These are phyloP conservation scores for Tinospora cordifolia DNA, from an alignment of 164 flowering plant species.

Conservation along the genomic window DNA sequence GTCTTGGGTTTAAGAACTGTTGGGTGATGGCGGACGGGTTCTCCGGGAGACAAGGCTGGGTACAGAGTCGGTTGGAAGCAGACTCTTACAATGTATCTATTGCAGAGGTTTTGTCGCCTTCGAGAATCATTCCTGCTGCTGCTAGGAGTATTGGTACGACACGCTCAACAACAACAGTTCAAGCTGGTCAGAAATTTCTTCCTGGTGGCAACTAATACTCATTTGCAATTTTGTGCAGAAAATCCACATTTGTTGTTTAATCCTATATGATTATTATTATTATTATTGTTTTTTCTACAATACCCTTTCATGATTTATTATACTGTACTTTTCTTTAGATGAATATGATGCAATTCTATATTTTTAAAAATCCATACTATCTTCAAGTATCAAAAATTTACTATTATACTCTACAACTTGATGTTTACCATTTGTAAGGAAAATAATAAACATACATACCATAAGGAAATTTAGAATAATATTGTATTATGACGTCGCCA, in stretches of 20 bases:
- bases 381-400: too few species aligned
- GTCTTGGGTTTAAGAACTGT: conserved; percentile 70
- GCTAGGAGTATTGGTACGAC: conserved; percentile 50
- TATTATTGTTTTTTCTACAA: too few species aligned
- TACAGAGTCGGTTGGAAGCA: conserved; percentile 78
- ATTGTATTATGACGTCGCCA: too few species aligned
- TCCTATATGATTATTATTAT: too few species aligned
- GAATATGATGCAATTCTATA: too few species aligned
- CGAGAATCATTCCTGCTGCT: conserved; percentile 59
- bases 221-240: not conserved
- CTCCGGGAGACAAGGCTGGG: conserved; percentile 83
- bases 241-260: not conserved
- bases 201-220: conserved; percentile 40
- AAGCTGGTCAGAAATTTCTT: conserved; percentile 42
- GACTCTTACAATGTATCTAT: conserved; percentile 65
- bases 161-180: conserved; percentile 22
- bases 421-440: too few species aligned
- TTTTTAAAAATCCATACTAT: too few species aligned
- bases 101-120: conserved; percentile 69
- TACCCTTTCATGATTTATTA: too few species aligned
- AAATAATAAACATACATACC: too few species aligned
- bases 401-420: too few species aligned
- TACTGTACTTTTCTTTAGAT: too few species aligned
- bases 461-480: too few species aligned
- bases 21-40: conserved; percentile 86